These are phyloP conservation scores for Draba incana DNA, from an alignment of 345 rosid species.

Conservation along the genomic window DNA sequence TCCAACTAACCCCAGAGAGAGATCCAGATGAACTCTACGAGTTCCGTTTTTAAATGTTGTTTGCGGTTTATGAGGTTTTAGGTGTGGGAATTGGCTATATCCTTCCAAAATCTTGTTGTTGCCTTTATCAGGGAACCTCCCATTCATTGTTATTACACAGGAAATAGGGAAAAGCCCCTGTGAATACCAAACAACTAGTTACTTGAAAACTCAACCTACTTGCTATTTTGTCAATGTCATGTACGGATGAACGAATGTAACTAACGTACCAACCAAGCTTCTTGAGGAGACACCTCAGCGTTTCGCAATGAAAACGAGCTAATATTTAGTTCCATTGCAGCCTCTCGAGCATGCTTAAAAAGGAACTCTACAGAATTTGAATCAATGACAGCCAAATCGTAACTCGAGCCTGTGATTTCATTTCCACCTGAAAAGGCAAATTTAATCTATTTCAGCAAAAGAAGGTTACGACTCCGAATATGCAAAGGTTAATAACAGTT, in stretches of 20 bases:
- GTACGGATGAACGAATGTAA: neutral
- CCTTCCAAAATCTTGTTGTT: slow-evolving; percentile 56
- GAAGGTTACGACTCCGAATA: neutral
- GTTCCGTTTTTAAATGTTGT: slow-evolving; percentile 45
- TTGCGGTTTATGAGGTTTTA: slow-evolving; percentile 54
- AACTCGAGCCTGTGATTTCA: slow-evolving; percentile 62
- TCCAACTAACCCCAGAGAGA: slow-evolving; percentile 81
- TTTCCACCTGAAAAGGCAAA: slow-evolving; percentile 57
- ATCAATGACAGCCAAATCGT: slow-evolving; percentile 77
- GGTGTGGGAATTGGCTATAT: slow-evolving; percentile 59
- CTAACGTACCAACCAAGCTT: slow-evolving; percentile 69
- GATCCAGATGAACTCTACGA: slow-evolving; percentile 87
- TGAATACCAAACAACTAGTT: slow-evolving; percentile 15
- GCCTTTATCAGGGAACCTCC: slow-evolving; percentile 74
- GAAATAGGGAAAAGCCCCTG: slow-evolving; percentile 85
- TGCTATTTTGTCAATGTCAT: neutral
- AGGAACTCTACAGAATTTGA: slow-evolving; percentile 77
- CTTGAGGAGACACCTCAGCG: slow-evolving; percentile 52
- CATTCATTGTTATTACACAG: slow-evolving; percentile 63
- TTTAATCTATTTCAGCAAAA: neutral
- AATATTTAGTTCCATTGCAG: slow-evolving; percentile 59
- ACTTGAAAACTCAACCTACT: slow-evolving; percentile 6
- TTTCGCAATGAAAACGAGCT: slow-evolving; percentile 52
- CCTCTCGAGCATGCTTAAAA: slow-evolving; percentile 72
- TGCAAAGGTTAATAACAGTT: neutral